Base-by-base conservation (phyloP, 352 stramenopile genomes). In the Pythium coloratum region DNA sequence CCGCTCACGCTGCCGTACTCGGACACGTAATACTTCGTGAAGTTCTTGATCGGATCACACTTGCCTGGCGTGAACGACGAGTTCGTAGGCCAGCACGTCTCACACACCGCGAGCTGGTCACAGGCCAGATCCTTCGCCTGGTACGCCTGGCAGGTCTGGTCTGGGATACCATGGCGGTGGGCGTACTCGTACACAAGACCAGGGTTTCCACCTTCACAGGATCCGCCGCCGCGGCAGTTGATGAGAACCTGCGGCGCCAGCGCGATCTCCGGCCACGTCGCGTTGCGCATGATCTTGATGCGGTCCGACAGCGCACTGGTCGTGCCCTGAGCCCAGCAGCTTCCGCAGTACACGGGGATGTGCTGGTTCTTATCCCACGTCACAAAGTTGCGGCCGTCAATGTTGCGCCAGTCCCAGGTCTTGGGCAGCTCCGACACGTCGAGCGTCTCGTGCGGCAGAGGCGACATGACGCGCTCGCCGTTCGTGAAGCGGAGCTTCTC, bases 311-410 rank as follows among this genome's bases (percentile, higher is more conserved):
- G 74, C 28, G 89, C 84, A 46, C 86, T 96, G 24, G 88, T 96
- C 12, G 90, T 94, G 33, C 87, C 91, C 38, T 97, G 90, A 0
- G 91, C 90, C 92, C 92, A 98, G 78, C 91, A 98, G 51, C 86
- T 96, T n/a, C 90, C 90, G 58, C 92, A 97, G 75, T 97, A 97
- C 50, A 88, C 73, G 30, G 97, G 97, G 62, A 99, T 98, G 77
- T 99, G 97, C 75, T 99, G 97, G 80, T 99, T 99, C 70, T 99
- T 96, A 74, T 97, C 94, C 83, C 96, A 98, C n/a, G 97, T 99
- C 20, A 98, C 84, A 73, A 96, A 99, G 76, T 90, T 97, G 67
- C 85, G 92, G 54, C 96, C 96, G 67, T 97, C 82, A 1, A 99
- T 77, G 70, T 99, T 91, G 51, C 92, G 88, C 96, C 97, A 99